A percentile compares a stretch with the other conserved stretches of the same genome.
Conservation (phyloP, 2,329 filamentous ascomycete species). For the Harringtonia lauricola region DNA sequence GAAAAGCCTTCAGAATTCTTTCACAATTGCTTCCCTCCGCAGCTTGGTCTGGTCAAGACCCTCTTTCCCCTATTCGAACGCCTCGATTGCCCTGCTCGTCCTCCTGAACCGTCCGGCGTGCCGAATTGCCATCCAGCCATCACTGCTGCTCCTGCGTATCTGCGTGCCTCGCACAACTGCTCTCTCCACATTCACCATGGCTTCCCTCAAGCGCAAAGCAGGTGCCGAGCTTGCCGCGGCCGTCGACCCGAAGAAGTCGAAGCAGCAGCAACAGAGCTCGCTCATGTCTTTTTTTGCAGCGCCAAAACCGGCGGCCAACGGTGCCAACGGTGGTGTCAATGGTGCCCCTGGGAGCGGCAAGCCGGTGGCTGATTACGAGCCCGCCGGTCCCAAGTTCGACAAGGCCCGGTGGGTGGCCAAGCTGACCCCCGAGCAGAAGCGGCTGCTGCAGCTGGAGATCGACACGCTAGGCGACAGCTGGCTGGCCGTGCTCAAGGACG, state of each 20-base stretch:
- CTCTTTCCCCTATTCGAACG: too few relatives aligned
- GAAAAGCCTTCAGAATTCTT: too few relatives aligned
- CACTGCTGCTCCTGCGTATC: background rate
- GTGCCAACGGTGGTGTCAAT: constrained; percentile 9
- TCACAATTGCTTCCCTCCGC: constrained; percentile 1
- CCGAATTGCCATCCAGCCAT: background rate
- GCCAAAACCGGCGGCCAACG: constrained; percentile 37
- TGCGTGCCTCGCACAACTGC: too few relatives aligned
- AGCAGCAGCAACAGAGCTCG: constrained; percentile 47
- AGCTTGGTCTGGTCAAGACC: background rate
- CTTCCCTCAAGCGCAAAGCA: constrained; percentile 56
- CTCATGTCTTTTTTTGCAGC: constrained; percentile 85
- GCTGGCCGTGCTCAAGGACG: constrained; percentile 80
- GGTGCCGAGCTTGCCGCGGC: constrained; percentile 26
- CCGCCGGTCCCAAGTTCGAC: constrained; percentile 53
- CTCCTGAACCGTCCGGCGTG: background rate
- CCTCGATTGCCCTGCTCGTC: too few relatives aligned
- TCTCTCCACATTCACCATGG: constrained; percentile 27
- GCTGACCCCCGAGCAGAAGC: constrained; percentile 70
- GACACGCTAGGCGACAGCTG: constrained; percentile 86
- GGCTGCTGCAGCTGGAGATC: constrained; percentile 79
- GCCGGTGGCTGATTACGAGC: background rate
- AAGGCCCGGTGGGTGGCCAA: constrained; percentile 82
- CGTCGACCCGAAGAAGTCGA: constrained; percentile 56
- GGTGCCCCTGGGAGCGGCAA: too few relatives aligned